Conservation (phyloP, 108 stramenopile species). For the Pseudonitzschia multiseries region DNA sequence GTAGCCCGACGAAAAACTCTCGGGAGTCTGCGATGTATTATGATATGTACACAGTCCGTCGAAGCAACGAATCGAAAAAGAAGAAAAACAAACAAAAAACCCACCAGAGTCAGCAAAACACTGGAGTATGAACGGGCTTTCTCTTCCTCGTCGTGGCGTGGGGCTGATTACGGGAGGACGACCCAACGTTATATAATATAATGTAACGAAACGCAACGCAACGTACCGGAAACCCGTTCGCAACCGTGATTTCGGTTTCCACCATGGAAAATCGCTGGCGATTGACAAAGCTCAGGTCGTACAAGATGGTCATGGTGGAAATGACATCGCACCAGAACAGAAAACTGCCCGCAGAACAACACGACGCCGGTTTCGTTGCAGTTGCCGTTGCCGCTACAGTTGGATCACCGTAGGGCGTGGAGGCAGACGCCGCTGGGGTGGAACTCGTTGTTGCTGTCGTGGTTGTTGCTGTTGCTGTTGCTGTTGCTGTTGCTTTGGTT, state of each 20-base stretch:
- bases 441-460: too few species aligned
- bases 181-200: too few species aligned
- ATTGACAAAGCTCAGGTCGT: slow-evolving; percentile 61
- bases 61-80: too few species aligned
- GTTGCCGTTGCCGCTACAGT: too few species aligned
- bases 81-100: background rate
- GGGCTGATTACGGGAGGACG: too few species aligned
- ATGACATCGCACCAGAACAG: slow-evolving; percentile 79
- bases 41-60: background rate
- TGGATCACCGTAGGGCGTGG: too few species aligned
- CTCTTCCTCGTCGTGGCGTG: too few species aligned
- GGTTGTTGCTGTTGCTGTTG: slow-evolving; percentile 3
- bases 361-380: slow-evolving; percentile 4
- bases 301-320: slow-evolving; percentile 53
- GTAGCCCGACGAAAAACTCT: background rate
- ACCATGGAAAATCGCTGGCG: background rate
- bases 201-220: too few species aligned
- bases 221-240: slow-evolving; percentile 40
- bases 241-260: slow-evolving; percentile 28
- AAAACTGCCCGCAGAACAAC: slow-evolving; percentile 53
- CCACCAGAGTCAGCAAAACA: background rate
- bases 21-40: background rate
- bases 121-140: background rate
- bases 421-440: background rate
- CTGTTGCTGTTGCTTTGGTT: slow-evolving; percentile 6